These are phyloP conservation scores for Casaregolazyma suthepensis DNA, from an alignment of 1,139 yeast species.

Conservation along the genomic window DNA sequence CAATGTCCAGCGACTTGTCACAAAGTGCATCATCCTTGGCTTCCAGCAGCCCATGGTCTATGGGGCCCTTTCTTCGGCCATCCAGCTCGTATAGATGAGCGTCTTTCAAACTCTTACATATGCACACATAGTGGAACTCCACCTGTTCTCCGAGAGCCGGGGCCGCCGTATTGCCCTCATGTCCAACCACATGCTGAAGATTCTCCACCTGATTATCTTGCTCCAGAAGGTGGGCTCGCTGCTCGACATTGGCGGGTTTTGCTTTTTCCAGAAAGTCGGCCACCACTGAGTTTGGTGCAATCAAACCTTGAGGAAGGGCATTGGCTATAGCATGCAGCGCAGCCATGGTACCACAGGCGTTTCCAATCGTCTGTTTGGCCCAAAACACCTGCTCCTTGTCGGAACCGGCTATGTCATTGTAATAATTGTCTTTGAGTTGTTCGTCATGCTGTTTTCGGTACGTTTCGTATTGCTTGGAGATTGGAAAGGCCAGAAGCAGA, in stretches of 20 bases:
- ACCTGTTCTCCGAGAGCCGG: slow-evolving; percentile 63
- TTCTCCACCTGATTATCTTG: slow-evolving; percentile 40
- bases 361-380: slow-evolving; percentile 79
- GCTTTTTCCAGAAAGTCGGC: slow-evolving; percentile 28
- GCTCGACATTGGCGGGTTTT: slow-evolving; percentile 30
- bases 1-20: slow-evolving; percentile 44
- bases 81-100: slow-evolving; percentile 70
- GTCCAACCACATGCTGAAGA: slow-evolving; percentile 55
- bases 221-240: slow-evolving; percentile 46
- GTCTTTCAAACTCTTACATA: slow-evolving; percentile 39
- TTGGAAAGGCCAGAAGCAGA: slow-evolving; percentile 72
- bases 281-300: slow-evolving; percentile 30
- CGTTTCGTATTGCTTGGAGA: slow-evolving; percentile 55
- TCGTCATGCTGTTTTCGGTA: slow-evolving; percentile 39
- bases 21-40: slow-evolving; percentile 50
- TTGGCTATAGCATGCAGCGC: slow-evolving; percentile 70
- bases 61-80: slow-evolving; percentile 79
- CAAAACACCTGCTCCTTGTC: slow-evolving; percentile 40
- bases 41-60: slow-evolving; percentile 48
- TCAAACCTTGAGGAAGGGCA: slow-evolving; percentile 39
- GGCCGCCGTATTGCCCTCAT: slow-evolving; percentile 71
- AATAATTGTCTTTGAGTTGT: slow-evolving; percentile 20
- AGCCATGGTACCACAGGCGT: slow-evolving; percentile 93
- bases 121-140: slow-evolving; percentile 73
- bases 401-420: slow-evolving; percentile 25